These are phyloP conservation scores for Amborella trichopoda DNA, from an alignment of 164 flowering plant species.

Conservation along the genomic window DNA sequence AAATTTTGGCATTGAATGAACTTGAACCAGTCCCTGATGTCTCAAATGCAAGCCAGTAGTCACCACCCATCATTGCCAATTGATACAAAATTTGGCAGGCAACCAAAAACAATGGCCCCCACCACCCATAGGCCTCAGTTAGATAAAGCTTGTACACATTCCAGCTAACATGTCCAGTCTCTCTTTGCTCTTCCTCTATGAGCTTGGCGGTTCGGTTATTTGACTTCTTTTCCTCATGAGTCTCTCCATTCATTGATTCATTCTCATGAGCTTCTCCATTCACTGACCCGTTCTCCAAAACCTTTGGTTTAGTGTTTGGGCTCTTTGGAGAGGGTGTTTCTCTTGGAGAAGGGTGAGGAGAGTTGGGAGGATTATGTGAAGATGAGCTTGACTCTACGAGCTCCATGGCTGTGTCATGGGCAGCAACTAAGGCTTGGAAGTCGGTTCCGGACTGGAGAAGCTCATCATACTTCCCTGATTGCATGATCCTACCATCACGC, in stretches of 20 bases:
- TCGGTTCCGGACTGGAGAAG: constrained; percentile 51
- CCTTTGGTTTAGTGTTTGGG: too few species aligned
- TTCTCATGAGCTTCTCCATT: too few species aligned
- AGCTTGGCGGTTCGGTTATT: constrained; percentile 44
- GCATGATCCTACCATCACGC: constrained; percentile 88
- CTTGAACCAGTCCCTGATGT: constrained; percentile 45
- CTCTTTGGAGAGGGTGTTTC: too few species aligned
- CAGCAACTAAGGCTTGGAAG: constrained; percentile 69
- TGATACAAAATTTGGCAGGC: constrained; percentile 58
- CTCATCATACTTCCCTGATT: constrained; percentile 76
- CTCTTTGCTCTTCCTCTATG: constrained; percentile 83
- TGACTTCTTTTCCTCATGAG: constrained; percentile 16
- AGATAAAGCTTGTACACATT: constrained; percentile 59
- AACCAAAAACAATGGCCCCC: constrained; percentile 45
- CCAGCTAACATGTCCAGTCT: constrained; percentile 65
- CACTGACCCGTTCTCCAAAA: too few species aligned
- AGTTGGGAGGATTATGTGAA: too few species aligned
- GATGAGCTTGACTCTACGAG: constrained; percentile 49
- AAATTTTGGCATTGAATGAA: constrained; percentile 45
- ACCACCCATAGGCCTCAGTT: constrained; percentile 96
- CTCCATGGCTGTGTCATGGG: constrained; percentile 91
- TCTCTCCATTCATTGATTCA: constrained; percentile 21
- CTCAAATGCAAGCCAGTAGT: constrained; percentile 94
- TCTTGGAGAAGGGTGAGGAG: too few species aligned
- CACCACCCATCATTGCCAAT: constrained; percentile 55